Conservation (phyloP, 1,284 basidiomycete genomes). For the Leccinum fallax region DNA sequence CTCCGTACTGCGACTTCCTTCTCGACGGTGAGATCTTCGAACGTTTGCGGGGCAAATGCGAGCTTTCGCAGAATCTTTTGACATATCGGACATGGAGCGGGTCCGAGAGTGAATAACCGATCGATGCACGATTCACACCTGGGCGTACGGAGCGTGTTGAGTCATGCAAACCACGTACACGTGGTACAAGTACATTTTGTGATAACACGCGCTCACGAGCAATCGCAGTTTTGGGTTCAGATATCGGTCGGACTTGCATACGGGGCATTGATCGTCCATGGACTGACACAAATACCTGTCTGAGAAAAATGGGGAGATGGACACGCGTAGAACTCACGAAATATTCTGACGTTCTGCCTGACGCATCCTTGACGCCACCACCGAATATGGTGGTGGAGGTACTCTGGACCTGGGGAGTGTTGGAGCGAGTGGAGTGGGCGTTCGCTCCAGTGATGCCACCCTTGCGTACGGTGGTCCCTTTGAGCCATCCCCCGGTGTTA, state of each 20-base stretch:
- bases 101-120: slow-evolving; percentile 92
- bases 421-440: slow-evolving; percentile 53
- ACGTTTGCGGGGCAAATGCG: slow-evolving; percentile 95
- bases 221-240: slow-evolving; percentile 93
- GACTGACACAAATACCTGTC: slow-evolving; percentile 50
- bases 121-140: slow-evolving; percentile 99
- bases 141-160: slow-evolving; percentile 14
- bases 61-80: slow-evolving; percentile 88
- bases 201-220: slow-evolving; percentile 96
- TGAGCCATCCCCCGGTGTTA: slow-evolving; percentile 55
- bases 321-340: slow-evolving; percentile 51
- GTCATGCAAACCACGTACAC: slow-evolving; percentile 4
- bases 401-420: slow-evolving; percentile 69
- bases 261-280: slow-evolving; percentile 94
- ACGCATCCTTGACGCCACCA: slow-evolving; percentile 80
- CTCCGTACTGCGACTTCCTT: slow-evolving; percentile 92
- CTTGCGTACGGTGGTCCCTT: slow-evolving; percentile 73
- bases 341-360: slow-evolving; percentile 76
- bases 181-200: slow-evolving; percentile 80
- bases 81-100: slow-evolving; percentile 96
- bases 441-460: slow-evolving; percentile 49
- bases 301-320: slow-evolving; percentile 2
- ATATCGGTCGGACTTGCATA: slow-evolving; percentile 97
- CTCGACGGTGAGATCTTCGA: slow-evolving; percentile 95
- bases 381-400: slow-evolving; percentile 73